Conservation (phyloP, 257 asterid genomes). For the Jacaranda copaia region DNA sequence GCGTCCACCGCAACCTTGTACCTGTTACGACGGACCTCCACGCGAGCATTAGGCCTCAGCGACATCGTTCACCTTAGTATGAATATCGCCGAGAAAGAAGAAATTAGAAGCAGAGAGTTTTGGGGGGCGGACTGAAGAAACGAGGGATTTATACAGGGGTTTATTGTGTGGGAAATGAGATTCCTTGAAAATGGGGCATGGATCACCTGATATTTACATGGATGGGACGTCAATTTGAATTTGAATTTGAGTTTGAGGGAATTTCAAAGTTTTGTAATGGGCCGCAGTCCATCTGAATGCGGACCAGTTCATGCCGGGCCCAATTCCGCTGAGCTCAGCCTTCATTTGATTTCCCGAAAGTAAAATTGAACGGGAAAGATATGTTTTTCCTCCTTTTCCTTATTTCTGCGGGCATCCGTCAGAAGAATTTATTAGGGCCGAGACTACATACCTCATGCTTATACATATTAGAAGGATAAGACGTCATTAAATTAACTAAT, state of each 20-base stretch:
- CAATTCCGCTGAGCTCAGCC: no score
- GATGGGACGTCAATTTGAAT: constrained; percentile 42
- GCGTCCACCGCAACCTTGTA: constrained; percentile 95
- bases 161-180: constrained; percentile 29
- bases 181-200: constrained; percentile 41
- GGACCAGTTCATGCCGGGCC: neutral
- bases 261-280: neutral
- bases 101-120: constrained; percentile 34
- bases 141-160: constrained; percentile 49
- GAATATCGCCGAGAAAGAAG: neutral
- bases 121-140: constrained; percentile 41
- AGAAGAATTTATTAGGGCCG: no score
- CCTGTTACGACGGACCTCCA: constrained; percentile 82
- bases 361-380: no score
- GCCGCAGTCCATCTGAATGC: neutral
- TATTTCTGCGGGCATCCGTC: no score
- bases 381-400: no score
- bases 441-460: no score
- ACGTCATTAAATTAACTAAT: no score
- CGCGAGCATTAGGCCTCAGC: constrained; percentile 76
- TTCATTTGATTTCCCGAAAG: no score
- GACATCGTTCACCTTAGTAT: constrained; percentile 53
- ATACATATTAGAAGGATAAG: no score
- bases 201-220: constrained; percentile 56
- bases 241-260: constrained; percentile 61